Conservation (phyloP, 1,284 basidiomycete genomes). For the Rhodotorula sp. region DNA sequence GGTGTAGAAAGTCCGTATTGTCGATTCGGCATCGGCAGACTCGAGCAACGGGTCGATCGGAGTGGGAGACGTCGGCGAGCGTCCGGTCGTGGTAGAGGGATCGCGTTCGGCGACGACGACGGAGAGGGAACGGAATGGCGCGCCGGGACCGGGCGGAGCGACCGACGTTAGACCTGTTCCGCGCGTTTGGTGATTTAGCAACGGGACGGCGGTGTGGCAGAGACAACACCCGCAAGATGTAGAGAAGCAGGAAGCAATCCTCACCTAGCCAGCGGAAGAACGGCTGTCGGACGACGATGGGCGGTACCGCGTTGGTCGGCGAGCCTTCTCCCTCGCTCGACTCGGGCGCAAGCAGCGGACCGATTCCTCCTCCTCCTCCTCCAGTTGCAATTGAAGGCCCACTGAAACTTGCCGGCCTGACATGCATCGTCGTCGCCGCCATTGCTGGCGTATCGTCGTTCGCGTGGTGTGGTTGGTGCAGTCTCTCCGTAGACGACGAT, state of each 20-base stretch:
- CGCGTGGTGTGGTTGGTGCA: background rate
- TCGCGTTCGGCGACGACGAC: background rate
- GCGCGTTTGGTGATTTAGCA: background rate
- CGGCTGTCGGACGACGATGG: slow-evolving; percentile 5
- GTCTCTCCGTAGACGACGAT: background rate
- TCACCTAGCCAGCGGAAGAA: slow-evolving; percentile 16
- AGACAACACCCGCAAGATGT: background rate
- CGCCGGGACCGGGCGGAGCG: slow-evolving; percentile 4
- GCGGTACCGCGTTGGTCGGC: background rate
- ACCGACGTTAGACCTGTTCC: slow-evolving; percentile 1
- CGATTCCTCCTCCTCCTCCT: background rate
- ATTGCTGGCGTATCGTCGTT: background rate
- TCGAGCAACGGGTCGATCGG: background rate
- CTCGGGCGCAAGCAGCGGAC: background rate
- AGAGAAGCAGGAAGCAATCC: background rate
- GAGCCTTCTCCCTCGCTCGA: background rate
- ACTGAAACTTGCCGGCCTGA: background rate
- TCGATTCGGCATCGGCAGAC: background rate
- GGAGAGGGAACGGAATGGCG: slow-evolving; percentile 3
- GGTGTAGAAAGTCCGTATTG: slow-evolving; percentile 8
- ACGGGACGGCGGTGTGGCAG: too few species aligned
- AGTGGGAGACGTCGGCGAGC: background rate
- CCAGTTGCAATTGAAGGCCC: background rate
- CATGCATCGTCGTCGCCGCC: background rate
- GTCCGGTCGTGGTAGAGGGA: background rate